Percentiles rank a stretch among this genome's conserved stretches.
phyloP scores from a whole-genome alignment of 2,329 filamentous ascomycete genomes.

The Apiospora malaysiana region DNA sequence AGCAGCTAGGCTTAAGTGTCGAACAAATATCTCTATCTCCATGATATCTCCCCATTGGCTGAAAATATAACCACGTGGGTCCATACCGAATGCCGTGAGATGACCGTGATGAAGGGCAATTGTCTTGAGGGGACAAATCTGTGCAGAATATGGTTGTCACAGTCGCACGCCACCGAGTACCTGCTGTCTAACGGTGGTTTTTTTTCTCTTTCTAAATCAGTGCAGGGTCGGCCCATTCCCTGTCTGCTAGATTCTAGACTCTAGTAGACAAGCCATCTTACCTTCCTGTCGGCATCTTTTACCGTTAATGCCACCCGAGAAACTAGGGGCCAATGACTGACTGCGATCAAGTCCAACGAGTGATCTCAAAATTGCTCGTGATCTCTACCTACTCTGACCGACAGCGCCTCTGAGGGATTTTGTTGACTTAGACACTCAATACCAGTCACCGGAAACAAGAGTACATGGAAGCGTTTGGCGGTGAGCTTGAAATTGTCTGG shows the following conservation, averaged over 20 bases:
- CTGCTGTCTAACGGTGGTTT: not conserved
- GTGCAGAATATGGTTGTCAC: not conserved
- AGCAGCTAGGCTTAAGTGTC: not conserved
- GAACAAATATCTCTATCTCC: not conserved
- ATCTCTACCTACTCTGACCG: not conserved
- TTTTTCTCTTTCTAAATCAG: no score
- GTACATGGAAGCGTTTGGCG: not conserved
- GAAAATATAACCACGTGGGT: constrained; percentile 7
- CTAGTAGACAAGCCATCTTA: not conserved
- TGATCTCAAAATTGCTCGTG: not conserved
- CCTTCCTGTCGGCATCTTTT: not conserved
- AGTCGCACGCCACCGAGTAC: not conserved
- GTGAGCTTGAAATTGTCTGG: not conserved
- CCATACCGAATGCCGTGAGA: not conserved
- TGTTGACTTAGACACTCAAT: not conserved
- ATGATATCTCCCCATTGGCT: not conserved
- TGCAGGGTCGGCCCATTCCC: not conserved
- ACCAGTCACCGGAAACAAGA: not conserved
- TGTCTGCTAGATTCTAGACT: not conserved
- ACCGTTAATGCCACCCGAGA: not conserved
- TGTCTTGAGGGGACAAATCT: not conserved
- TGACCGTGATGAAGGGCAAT: not conserved
- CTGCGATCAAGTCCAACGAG: no score
- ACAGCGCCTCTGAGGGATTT: not conserved
- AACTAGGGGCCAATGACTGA: not conserved